Conservation (phyloP, 2,329 filamentous ascomycete genomes). For the Chaetomiaceae sp. region DNA sequence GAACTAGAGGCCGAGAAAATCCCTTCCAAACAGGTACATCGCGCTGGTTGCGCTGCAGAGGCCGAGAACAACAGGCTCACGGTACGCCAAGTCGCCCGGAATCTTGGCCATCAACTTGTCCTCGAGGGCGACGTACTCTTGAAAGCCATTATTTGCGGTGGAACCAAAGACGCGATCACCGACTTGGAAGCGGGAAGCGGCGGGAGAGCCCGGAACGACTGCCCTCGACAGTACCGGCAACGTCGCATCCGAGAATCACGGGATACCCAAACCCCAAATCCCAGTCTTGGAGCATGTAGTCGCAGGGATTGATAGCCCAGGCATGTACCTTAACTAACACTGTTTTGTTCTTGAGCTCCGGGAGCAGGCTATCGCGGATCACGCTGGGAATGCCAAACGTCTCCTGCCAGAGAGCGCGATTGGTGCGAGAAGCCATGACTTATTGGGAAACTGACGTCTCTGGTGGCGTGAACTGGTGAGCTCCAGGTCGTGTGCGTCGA, state of each 20-base stretch:
- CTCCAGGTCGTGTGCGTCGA: too few species aligned
- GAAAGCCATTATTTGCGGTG: conserved; percentile 26
- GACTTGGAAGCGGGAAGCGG: conserved; percentile 24
- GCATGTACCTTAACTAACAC: conserved; percentile 31
- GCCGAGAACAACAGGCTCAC: conserved; percentile 23
- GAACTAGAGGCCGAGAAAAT: conserved; percentile 21
- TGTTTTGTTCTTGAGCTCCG: conserved; percentile 29
- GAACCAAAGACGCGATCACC: conserved; percentile 31
- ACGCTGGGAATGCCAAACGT: conserved; percentile 19
- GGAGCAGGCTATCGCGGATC: conserved; percentile 18
- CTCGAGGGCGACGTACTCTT: conserved; percentile 23
- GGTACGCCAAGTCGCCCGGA: conserved; percentile 20
- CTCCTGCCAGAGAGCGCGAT: conserved; percentile 26
- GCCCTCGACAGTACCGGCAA: conserved; percentile 31
- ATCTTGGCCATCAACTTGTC: conserved; percentile 22
- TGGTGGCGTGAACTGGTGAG: too few species aligned
- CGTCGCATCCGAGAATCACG: conserved; percentile 32
- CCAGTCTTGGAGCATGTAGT: conserved; percentile 26
- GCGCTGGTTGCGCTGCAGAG: conserved; percentile 25
- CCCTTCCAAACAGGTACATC: conserved; percentile 23
- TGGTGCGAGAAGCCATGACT: conserved; percentile 8
- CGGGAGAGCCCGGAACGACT: conserved; percentile 20
- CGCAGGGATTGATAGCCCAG: conserved; percentile 32
- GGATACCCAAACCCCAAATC: conserved; percentile 27
- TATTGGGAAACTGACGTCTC: too few species aligned